Conservation (phyloP, 2,329 filamentous ascomycete species). For the Pseudogymnoascus sp. region DNA sequence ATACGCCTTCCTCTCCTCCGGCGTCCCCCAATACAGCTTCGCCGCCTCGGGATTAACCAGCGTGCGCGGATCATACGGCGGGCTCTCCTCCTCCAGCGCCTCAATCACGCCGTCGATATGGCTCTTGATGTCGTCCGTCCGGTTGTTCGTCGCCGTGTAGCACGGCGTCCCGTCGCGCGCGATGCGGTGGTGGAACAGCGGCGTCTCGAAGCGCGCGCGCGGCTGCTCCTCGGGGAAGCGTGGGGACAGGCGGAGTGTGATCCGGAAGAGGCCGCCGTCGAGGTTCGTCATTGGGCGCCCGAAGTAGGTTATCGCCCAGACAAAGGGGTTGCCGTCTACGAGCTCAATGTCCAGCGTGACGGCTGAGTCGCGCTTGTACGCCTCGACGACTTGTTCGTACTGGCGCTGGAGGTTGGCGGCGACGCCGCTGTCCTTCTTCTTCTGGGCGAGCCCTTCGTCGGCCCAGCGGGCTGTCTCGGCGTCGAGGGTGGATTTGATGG, state of each 20-base stretch:
- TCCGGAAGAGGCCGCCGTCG: conserved; percentile 80
- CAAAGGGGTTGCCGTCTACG: conserved; percentile 75
- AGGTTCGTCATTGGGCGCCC: conserved; percentile 88
- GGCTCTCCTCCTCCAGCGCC: conserved; percentile 77
- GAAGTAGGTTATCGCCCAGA: conserved; percentile 84
- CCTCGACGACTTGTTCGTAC: conserved; percentile 70
- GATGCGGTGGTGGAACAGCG: conserved; percentile 82
- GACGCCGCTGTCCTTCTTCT: conserved; percentile 61
- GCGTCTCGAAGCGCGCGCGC: conserved; percentile 69
- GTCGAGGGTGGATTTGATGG: conserved; percentile 62
- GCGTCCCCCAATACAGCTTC: conserved; percentile 75
- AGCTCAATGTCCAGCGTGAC: conserved; percentile 68
- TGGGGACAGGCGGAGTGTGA: conserved; percentile 72
- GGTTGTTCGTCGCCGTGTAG: conserved; percentile 55
- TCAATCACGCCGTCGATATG: conserved; percentile 80
- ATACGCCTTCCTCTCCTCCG: conserved; percentile 75
- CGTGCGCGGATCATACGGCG: conserved; percentile 83
- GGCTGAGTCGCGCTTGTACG: conserved; percentile 61
- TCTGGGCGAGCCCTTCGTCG: conserved; percentile 53
- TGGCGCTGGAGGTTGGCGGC: conserved; percentile 77
- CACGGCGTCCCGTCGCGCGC: conserved; percentile 73
- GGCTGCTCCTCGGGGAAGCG: conserved; percentile 85
- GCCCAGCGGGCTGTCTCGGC: conserved; percentile 67
- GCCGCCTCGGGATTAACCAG: conserved; percentile 80
- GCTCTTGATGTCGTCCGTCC: conserved; percentile 65